Conservation (phyloP, 257 asterid genomes). For the Voacanga thouarsii region DNA sequence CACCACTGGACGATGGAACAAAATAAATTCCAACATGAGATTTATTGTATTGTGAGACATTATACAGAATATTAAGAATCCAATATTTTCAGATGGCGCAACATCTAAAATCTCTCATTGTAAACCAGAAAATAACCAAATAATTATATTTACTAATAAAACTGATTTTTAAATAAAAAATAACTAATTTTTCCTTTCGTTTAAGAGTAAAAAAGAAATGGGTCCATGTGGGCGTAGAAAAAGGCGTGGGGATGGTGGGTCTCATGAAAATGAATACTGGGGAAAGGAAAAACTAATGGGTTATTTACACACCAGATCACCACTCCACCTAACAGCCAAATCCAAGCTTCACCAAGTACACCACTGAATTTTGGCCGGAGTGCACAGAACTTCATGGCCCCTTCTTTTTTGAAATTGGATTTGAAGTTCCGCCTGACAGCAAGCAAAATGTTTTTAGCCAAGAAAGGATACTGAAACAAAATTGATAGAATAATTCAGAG, state of each 20-base stretch:
- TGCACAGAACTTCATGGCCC: conserved; percentile 86
- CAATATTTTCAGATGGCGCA: background rate
- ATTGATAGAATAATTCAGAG: background rate
- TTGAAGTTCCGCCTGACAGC: conserved; percentile 83
- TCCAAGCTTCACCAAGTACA: conserved; percentile 96
- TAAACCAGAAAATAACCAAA: background rate
- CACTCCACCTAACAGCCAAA: conserved; percentile 99
- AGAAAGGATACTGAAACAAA: background rate
- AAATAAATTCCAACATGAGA: background rate
- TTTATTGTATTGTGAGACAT: background rate
- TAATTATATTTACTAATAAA: background rate
- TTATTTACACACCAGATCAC: conserved; percentile 83
- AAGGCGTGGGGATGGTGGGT: background rate
- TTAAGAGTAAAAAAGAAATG: background rate
- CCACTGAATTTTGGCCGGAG: conserved; percentile 98
- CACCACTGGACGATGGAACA: no score
- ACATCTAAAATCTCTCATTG: background rate
- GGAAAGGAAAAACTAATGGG: conserved; percentile 15
- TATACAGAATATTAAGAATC: background rate
- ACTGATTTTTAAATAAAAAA: background rate
- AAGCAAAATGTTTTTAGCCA: conserved; percentile 10
- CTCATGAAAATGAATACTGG: conserved; percentile 5
- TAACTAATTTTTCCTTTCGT: background rate
- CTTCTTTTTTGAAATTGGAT: conserved; percentile 93
- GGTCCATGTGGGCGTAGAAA: background rate